Evolutionary conservation across 805 yeast species (phyloP), one percentile per base, ranked within the genome.

Genomic region (Candida morakotiae): DNA sequence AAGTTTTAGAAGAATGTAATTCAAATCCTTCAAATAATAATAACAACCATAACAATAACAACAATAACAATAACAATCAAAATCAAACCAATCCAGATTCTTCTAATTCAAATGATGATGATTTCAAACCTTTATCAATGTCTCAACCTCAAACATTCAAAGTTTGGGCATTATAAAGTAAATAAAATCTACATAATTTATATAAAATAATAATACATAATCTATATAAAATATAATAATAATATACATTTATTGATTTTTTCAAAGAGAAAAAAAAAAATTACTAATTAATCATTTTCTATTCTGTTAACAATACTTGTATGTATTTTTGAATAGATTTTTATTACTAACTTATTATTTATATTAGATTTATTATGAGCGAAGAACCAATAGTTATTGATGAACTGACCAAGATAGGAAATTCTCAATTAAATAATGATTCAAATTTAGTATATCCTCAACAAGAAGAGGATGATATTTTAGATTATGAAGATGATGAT

Each of bases 101-200:
- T 5, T 18, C 25, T 5, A 10, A 14, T 20, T 18, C 27, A 3
- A 18, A 29, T 11, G 45, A 41, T 14, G 45, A 44, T 31, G 41
- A 40, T 17, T 41, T 46, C 16, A 62, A 58, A 39, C 73, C 73
- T 5, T 42, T 65, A 28, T 67, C 72, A 2, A 49, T 67, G 24
- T 60, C 58, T 35, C 49, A 63, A n/a, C 72, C 73, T 2, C 69
- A 63, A 45, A 48, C 62, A 13, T 68, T 66, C 47, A 67, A 65
- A 47, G 64, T 68, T 11, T 68, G 73, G 73, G 71, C 59, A 15
- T 72, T 71, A 22, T 67, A 48, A 43, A 14, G 29, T n/a, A n/a
- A n/a, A n/a, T n/a, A n/a, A n/a, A n/a, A n/a, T n/a, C n/a, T n/a
- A n/a, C n/a, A 15, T 14, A 16, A 7, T 9, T 17, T 17, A 7